These are phyloP conservation scores for Cryptococcus sp. DNA, from an alignment of 1,284 basidiomycete species.

Conservation along the genomic window DNA sequence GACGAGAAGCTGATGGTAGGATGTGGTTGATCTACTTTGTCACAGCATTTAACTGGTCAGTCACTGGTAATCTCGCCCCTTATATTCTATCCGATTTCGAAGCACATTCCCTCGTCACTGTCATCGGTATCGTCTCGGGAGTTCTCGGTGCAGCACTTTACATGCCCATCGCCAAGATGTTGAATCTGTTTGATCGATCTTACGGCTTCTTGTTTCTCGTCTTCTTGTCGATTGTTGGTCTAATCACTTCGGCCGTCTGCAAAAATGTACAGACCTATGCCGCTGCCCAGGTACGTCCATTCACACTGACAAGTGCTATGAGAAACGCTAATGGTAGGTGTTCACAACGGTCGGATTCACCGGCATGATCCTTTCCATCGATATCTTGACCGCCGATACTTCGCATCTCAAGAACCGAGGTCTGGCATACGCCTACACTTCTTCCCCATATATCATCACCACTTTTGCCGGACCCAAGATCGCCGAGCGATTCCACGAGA, in stretches of 20 bases:
- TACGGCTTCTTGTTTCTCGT: conserved; percentile 29
- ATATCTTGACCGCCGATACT: conserved; percentile 48
- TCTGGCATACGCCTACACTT: conserved; percentile 48
- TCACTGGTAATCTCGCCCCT: conserved; percentile 34
- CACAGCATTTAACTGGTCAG: conserved; percentile 37
- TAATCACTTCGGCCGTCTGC: conserved; percentile 38
- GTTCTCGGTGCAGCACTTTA: conserved; percentile 34
- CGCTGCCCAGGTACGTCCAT: conserved; percentile 28
- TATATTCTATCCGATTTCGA: conserved; percentile 32
- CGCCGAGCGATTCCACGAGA: conserved; percentile 31
- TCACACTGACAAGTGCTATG: background rate
- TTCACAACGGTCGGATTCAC: conserved; percentile 44
- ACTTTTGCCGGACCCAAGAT: conserved; percentile 45
- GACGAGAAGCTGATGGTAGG: conserved; percentile 6
- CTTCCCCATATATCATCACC: conserved; percentile 48
- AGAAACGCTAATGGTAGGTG: conserved; percentile 10
- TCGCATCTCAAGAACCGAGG: conserved; percentile 46
- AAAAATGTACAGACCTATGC: conserved; percentile 34
- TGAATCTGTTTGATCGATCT: conserved; percentile 37
- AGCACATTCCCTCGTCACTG: conserved; percentile 37
- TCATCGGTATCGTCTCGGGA: conserved; percentile 36
- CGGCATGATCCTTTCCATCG: conserved; percentile 45
- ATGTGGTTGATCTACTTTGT: conserved; percentile 37
- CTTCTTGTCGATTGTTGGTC: conserved; percentile 29
- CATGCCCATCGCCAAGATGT: conserved; percentile 33